These are phyloP conservation scores for Saccharomyces paradoxus DNA, from an alignment of 805 yeast genomes.

Conservation along the genomic window DNA sequence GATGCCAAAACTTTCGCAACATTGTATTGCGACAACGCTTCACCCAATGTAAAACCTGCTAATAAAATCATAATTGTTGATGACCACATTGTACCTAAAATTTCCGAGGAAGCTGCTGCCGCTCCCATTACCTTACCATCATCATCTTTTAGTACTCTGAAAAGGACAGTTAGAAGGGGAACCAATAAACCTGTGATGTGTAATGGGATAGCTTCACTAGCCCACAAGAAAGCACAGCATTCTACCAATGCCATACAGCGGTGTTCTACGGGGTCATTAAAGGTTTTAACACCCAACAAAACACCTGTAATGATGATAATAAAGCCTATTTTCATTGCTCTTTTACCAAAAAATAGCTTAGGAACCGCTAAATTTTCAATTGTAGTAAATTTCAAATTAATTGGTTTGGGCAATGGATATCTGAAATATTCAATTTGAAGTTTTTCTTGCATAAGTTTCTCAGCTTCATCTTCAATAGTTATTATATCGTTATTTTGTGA, in stretches of 20 bases:
- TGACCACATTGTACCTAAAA: constrained; percentile 85
- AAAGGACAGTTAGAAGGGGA: constrained; percentile 69
- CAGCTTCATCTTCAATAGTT: constrained; percentile 13
- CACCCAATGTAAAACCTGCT: constrained; percentile 92
- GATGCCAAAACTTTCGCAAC: constrained; percentile 88
- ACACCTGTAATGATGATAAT: constrained; percentile 47
- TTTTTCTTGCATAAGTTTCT: constrained; percentile 21
- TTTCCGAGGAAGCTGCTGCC: constrained; percentile 54
- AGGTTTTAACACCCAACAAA: constrained; percentile 50
- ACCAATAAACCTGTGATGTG: constrained; percentile 83
- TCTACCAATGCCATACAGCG: constrained; percentile 61
- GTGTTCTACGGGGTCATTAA: constrained; percentile 52
- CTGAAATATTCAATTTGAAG: constrained; percentile 29
- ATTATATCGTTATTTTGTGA: constrained; percentile 38
- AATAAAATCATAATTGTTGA: constrained; percentile 81
- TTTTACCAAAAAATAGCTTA: constrained; percentile 39
- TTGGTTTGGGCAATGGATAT: constrained; percentile 27
- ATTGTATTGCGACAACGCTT: constrained; percentile 83
- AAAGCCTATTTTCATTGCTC: constrained; percentile 40
- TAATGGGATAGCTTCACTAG: constrained; percentile 87
- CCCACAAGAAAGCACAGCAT: constrained; percentile 74
- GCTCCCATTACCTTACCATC: constrained; percentile 53
- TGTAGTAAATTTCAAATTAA: constrained; percentile 20
- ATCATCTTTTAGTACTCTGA: constrained; percentile 51
- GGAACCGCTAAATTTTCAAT: constrained; percentile 37